These are phyloP conservation scores for Ceratocystis cubensis DNA, from an alignment of 2,329 filamentous ascomycete genomes.

Conservation along the genomic window DNA sequence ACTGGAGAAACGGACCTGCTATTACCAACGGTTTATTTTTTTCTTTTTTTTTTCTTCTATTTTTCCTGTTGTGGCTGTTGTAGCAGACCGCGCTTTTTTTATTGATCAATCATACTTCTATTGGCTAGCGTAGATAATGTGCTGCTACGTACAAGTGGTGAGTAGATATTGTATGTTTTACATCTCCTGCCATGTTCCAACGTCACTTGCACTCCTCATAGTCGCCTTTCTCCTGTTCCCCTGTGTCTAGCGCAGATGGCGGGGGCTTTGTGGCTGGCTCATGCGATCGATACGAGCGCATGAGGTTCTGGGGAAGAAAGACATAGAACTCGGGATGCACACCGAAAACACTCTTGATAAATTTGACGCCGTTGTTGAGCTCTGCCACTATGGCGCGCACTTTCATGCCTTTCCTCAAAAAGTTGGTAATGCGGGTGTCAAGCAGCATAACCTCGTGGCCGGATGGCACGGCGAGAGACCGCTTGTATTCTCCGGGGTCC, in stretches of 20 bases:
- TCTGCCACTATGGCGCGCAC: constrained; percentile 43
- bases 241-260: constrained; percentile 30
- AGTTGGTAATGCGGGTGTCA: constrained; percentile 43
- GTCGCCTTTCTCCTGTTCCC: background rate
- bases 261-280: constrained; percentile 33
- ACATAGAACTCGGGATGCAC: constrained; percentile 51
- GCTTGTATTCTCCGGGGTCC: constrained; percentile 27
- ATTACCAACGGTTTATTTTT: no score
- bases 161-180: no score
- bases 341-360: constrained; percentile 46
- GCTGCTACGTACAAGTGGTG: no score
- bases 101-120: background rate
- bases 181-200: no score
- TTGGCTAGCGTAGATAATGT: background rate
- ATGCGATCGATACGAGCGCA: constrained; percentile 53
- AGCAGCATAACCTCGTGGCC: constrained; percentile 44
- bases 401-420: constrained; percentile 54
- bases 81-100: background rate
- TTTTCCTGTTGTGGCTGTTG: background rate
- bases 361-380: constrained; percentile 50
- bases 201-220: background rate
- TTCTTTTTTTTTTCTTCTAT: background rate
- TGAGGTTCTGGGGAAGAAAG: constrained; percentile 55
- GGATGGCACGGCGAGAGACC: constrained; percentile 2
- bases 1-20: no score